Evolutionary conservation across 2,329 filamentous ascomycete genomes (phyloP).

Genomic region (Aschersonia sp.): DNA sequence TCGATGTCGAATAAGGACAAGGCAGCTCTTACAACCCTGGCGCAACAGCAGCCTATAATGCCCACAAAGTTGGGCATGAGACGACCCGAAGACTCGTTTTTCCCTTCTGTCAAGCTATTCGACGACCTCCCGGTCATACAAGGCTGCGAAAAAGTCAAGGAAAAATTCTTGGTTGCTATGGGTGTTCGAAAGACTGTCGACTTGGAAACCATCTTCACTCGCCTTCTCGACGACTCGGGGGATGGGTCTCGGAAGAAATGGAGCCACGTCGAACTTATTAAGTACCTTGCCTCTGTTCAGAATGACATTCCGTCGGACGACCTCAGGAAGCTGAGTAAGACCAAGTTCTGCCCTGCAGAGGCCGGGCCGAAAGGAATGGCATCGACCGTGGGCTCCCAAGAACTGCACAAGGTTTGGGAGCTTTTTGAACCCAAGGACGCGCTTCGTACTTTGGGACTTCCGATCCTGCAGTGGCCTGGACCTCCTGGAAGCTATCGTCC

Average conservation of each 20-base stretch:
- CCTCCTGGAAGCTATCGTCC: constrained; percentile 45
- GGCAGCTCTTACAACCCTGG: constrained; percentile 44
- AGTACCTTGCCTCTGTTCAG: constrained; percentile 80
- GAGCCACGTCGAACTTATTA: constrained; percentile 91
- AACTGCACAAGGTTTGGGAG: constrained; percentile 59
- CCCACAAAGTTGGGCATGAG: constrained; percentile 87
- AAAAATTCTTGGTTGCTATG: constrained; percentile 71
- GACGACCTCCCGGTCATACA: constrained; percentile 79
- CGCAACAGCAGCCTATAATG: constrained; percentile 60
- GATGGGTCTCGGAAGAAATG: constrained; percentile 49
- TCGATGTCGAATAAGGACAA: constrained; percentile 54
- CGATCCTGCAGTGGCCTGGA: constrained; percentile 71
- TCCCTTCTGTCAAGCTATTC: constrained; percentile 85
- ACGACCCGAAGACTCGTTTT: constrained; percentile 75
- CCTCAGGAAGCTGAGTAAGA: constrained; percentile 61
- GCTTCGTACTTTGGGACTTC: constrained; percentile 55
- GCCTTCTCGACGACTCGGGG: constrained; percentile 52
- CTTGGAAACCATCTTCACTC: constrained; percentile 80
- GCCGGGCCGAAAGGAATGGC: constrained; percentile 41
- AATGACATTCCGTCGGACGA: constrained; percentile 79
- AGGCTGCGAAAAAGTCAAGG: constrained; percentile 66
- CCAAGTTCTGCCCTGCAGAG: constrained; percentile 73
- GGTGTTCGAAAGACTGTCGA: constrained; percentile 92
- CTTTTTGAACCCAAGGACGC: constrained; percentile 67
- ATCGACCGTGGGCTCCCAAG: constrained; percentile 31